Conservation (phyloP, 176 grass and related monocot species). For the Carex littledalei region DNA sequence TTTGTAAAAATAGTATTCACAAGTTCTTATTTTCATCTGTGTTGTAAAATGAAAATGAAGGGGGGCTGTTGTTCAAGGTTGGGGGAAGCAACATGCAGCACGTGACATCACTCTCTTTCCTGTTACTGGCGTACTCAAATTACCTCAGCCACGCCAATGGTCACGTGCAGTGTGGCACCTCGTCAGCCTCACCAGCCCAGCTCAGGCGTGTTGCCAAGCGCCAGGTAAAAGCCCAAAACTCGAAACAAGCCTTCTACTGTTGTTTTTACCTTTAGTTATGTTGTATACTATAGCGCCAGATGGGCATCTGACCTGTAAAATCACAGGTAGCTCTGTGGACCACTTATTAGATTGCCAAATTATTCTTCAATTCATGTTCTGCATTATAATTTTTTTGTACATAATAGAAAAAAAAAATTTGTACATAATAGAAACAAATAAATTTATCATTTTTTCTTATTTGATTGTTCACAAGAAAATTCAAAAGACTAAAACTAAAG, state of each 20-base stretch:
- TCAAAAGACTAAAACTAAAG: too few relatives aligned
- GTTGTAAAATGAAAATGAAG: slow-evolving; percentile 13
- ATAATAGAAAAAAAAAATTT: too few relatives aligned
- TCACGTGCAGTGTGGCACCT: slow-evolving; percentile 44
- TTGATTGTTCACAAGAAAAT: too few relatives aligned
- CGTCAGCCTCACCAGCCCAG: slow-evolving; percentile 39
- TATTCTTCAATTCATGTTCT: too few relatives aligned
- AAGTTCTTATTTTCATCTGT: neutral
- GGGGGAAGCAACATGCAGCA: slow-evolving; percentile 99
- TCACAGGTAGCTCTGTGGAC: neutral
- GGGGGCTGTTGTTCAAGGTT: slow-evolving; percentile 72
- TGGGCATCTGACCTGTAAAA: neutral
- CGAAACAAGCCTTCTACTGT: neutral
- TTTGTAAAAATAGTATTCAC: neutral
- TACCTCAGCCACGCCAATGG: slow-evolving; percentile 84
- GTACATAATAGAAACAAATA: too few relatives aligned
- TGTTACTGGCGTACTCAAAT: slow-evolving; percentile 78
- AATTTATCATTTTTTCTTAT: too few relatives aligned
- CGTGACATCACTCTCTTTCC: slow-evolving; percentile 87
- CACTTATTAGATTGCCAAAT: neutral
- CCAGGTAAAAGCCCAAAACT: slow-evolving; percentile 31
- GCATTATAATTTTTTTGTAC: too few relatives aligned
- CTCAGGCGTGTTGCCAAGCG: slow-evolving; percentile 78
- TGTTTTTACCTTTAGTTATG: neutral
- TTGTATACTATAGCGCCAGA: neutral